These are phyloP conservation scores for Pichia scutulata DNA, from an alignment of 805 yeast genomes.

Conservation along the genomic window DNA sequence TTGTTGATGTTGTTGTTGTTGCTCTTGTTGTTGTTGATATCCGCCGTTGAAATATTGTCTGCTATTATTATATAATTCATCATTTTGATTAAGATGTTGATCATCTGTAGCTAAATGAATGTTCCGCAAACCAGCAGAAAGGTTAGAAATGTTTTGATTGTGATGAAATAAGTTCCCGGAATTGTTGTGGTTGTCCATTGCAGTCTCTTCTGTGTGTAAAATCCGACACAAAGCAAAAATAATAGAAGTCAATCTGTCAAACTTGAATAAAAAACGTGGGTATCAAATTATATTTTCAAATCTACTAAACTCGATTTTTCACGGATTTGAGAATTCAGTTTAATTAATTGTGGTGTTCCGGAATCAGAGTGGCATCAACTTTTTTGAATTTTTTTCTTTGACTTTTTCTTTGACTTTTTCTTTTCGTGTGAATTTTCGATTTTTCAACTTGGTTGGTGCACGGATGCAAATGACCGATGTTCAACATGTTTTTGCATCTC, in stretches of 20 bases:
- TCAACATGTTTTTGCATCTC: background rate
- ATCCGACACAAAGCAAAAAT: background rate
- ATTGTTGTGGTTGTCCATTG: background rate
- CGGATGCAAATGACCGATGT: background rate
- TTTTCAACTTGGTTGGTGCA: background rate
- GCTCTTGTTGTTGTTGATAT: background rate
- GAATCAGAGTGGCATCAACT: too few species aligned
- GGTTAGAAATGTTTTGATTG: slow-evolving; percentile 30
- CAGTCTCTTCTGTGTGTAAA: background rate
- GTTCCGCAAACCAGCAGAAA: slow-evolving; percentile 33
- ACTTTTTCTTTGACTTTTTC: too few species aligned
- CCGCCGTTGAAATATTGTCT: background rate
- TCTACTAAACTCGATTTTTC: too few species aligned
- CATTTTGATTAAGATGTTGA: slow-evolving; percentile 1
- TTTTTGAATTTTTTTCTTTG: too few species aligned
- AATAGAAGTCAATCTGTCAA: background rate
- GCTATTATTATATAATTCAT: slow-evolving; percentile 3
- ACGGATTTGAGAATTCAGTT: too few species aligned
- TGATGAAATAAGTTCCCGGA: background rate
- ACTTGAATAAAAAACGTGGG: background rate
- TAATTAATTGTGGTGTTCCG: too few species aligned
- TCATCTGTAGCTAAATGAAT: slow-evolving; percentile 21
- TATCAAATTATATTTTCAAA: too few species aligned
- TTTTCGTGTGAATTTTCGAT: too few species aligned
- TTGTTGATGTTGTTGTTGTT: background rate